Percentiles rank a stretch among this genome's conserved stretches.
These are phyloP conservation scores for Penicillium hordei DNA, from an alignment of 2,329 filamentous ascomycete genomes.

Conservation along the genomic window DNA sequence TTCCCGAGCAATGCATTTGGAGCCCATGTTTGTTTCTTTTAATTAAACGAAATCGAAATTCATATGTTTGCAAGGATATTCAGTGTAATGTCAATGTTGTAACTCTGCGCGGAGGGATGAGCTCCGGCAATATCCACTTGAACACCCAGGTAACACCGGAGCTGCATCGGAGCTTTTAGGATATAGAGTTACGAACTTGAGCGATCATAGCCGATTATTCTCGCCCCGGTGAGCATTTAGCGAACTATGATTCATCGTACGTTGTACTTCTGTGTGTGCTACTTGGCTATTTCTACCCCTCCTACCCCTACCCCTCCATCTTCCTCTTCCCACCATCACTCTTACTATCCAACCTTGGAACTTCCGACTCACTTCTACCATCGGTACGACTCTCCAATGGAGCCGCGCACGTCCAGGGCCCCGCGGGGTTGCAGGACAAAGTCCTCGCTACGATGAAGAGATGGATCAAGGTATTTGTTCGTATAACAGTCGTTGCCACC, in stretches of 20 bases:
- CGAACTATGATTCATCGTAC: constrained; percentile 1
- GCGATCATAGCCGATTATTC: constrained; percentile 12
- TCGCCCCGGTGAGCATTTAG: constrained; percentile 16
- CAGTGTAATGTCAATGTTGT: neutral
- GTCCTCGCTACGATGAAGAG: constrained; percentile 31
- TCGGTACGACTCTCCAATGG: constrained; percentile 36
- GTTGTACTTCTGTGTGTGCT: neutral
- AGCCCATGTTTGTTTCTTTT: constrained; percentile 13
- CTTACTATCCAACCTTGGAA: neutral
- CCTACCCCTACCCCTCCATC: constrained; percentile 8
- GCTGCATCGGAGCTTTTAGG: neutral
- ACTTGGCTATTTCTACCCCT: constrained; percentile 23
- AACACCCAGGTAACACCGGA: neutral
- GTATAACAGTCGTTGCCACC: constrained; percentile 42
- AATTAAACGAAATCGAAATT: neutral
- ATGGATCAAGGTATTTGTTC: constrained; percentile 47
- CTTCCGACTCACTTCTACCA: constrained; percentile 8
- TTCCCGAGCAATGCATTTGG: constrained; percentile 20
- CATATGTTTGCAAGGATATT: neutral
- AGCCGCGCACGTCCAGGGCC: constrained; percentile 27
- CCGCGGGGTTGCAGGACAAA: constrained; percentile 9
- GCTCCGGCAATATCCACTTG: neutral
- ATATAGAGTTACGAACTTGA: constrained; percentile 12
- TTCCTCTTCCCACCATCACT: constrained; percentile 3
- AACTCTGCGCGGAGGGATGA: constrained; percentile 1